Evolutionary conservation across 441 rosid genomes (phyloP).

Genomic region (Croton laevigatus): DNA sequence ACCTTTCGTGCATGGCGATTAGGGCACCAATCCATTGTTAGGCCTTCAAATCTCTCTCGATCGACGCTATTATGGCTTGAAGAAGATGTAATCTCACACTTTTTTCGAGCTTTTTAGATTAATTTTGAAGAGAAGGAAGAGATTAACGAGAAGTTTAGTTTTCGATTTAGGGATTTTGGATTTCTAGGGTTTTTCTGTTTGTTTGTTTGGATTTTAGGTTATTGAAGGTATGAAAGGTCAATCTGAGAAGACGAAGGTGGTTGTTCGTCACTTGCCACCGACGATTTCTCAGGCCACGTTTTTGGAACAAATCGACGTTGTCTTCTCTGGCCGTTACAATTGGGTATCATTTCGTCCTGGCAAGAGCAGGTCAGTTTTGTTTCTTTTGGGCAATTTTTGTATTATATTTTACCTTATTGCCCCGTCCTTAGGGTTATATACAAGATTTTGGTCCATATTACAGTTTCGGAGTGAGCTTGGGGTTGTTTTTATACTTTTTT

Average conservation of each 20-base stretch:
- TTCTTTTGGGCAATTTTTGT: background rate
- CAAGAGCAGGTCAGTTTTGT: constrained; percentile 45
- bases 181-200: constrained; percentile 17
- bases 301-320: constrained; percentile 56
- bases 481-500: too few species aligned
- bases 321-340: constrained; percentile 52
- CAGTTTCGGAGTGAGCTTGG: background rate
- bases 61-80: constrained; percentile 5
- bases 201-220: constrained; percentile 20
- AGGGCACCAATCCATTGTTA: constrained; percentile 30
- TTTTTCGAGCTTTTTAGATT: constrained; percentile 5
- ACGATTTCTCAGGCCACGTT: constrained; percentile 46
- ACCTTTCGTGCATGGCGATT: constrained; percentile 33
- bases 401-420: background rate
- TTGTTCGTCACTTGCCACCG: constrained; percentile 71
- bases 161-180: constrained; percentile 14
- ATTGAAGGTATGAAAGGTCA: constrained; percentile 42
- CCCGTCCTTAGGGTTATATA: background rate
- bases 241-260: constrained; percentile 71
- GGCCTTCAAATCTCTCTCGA: constrained; percentile 23
- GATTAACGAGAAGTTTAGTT: background rate
- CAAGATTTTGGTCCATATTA: background rate
- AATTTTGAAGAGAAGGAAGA: background rate
- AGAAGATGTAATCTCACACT: constrained; percentile 44
- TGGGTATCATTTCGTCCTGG: constrained; percentile 66